Conservation (phyloP, 164 flowering plant genomes). For the Nelumbo lutea region DNA sequence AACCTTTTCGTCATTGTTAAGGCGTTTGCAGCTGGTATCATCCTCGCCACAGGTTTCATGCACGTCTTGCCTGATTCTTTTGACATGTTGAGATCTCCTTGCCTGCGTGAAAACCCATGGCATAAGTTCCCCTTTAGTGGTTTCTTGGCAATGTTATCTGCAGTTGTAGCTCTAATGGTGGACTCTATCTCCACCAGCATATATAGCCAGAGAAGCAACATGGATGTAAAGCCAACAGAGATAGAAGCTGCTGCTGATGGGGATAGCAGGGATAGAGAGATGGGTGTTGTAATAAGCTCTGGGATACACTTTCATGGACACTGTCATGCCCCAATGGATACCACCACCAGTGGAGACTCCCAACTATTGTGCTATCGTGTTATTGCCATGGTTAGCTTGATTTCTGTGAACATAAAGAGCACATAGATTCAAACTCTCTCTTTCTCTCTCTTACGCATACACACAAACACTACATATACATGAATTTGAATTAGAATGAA, state of each 20-base stretch:
- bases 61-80: slow-evolving; percentile 33
- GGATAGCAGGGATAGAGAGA: background rate
- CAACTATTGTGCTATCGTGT: slow-evolving; percentile 27
- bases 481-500: too few species aligned
- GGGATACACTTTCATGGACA: slow-evolving; percentile 16
- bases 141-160: slow-evolving; percentile 28
- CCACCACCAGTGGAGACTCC: background rate
- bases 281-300: background rate
- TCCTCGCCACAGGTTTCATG: slow-evolving; percentile 30
- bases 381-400: slow-evolving; percentile 23
- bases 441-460: too few species aligned
- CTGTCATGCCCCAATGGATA: background rate
- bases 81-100: slow-evolving; percentile 19
- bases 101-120: slow-evolving; percentile 29
- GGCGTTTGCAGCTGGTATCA: slow-evolving; percentile 30
- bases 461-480: too few species aligned
- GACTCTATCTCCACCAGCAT: slow-evolving; percentile 29
- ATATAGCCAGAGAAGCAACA: slow-evolving; percentile 8
- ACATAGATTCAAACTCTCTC: too few species aligned
- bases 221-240: slow-evolving; percentile 8
- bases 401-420: background rate
- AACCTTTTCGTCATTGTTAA: slow-evolving; percentile 21
- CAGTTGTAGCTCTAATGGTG: slow-evolving; percentile 27
- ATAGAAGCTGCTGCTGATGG: background rate
- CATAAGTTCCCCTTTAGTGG: slow-evolving; percentile 31